A percentile compares a stretch with the other conserved stretches of the same genome.
phyloP scores from a whole-genome alignment of 2,329 filamentous ascomycete genomes.

The Hypoxylon sp. region DNA sequence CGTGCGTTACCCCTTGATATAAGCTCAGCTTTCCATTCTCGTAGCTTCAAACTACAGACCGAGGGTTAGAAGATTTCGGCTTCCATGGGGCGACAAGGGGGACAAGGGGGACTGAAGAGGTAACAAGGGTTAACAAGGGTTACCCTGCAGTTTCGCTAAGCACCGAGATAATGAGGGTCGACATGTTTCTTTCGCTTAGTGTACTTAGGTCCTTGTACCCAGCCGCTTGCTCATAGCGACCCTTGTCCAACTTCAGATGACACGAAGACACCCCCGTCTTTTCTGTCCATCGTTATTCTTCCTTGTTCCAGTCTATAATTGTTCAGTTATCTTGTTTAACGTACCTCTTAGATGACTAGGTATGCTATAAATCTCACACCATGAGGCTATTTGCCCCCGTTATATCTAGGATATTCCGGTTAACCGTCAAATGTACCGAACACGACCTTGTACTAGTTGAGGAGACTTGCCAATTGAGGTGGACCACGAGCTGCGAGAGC shows the following conservation, averaged over 20 bases:
- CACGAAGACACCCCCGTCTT: slow-evolving; percentile 6
- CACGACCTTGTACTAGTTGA: not conserved
- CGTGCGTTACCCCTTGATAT: slow-evolving; percentile 24
- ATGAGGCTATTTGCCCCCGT: not conserved
- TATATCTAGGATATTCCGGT: no score
- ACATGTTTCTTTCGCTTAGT: slow-evolving; percentile 18
- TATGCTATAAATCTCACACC: not conserved
- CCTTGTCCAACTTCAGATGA: slow-evolving; percentile 37
- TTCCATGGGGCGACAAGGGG: slow-evolving; percentile 6
- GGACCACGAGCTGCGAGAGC: slow-evolving; percentile 24
- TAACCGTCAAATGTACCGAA: not conserved
- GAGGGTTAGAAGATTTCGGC: slow-evolving; percentile 9
- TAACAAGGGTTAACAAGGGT: slow-evolving; percentile 12
- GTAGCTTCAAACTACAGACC: slow-evolving; percentile 10
- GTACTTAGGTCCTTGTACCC: no score
- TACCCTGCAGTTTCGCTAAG: slow-evolving; percentile 37
- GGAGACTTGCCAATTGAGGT: slow-evolving; percentile 2
- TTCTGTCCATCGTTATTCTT: slow-evolving; percentile 1
- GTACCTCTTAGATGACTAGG: not conserved
- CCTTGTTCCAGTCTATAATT: not conserved
- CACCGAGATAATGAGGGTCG: slow-evolving; percentile 28
- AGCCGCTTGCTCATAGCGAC: slow-evolving; percentile 21
- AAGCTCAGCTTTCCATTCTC: slow-evolving; percentile 19
- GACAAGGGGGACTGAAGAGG: not conserved
- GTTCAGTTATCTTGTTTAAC: not conserved